Percentiles rank a stretch among this genome's conserved stretches.
phyloP scores from a whole-genome alignment of 768 basidiomycete species.

The Pleurotus cornucopiae region DNA sequence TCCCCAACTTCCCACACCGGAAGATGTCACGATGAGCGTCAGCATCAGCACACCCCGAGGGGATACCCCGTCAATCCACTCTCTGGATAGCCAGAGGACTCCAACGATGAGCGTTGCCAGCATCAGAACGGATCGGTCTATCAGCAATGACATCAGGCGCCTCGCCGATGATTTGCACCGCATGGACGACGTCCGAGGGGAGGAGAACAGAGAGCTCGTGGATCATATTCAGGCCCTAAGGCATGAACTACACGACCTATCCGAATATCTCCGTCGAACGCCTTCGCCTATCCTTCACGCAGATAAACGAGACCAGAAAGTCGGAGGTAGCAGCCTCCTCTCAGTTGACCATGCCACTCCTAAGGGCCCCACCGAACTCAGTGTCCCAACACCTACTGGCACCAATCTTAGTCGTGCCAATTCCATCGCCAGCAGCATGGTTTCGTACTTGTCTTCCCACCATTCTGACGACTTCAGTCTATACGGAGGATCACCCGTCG shows the following conservation, averaged over 20 bases:
- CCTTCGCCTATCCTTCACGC: conserved; percentile 23
- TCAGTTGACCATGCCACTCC: conserved; percentile 25
- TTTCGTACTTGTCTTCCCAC: conserved; percentile 49
- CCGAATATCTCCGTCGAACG: conserved; percentile 47
- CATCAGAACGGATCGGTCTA: conserved; percentile 21
- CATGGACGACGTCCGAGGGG: conserved; percentile 53
- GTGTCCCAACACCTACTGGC: conserved; percentile 16
- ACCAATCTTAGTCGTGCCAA: conserved; percentile 29
- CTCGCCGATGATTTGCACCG: conserved; percentile 53
- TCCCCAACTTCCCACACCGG: conserved; percentile 16
- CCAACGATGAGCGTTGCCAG: conserved; percentile 45
- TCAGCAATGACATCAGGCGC: conserved; percentile 41
- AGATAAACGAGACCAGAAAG: conserved; percentile 31
- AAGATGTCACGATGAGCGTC: conserved; percentile 35
- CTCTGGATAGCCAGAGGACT: conserved; percentile 21
- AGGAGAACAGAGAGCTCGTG: conserved; percentile 60
- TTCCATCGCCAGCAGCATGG: conserved; percentile 34
- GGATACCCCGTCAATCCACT: conserved; percentile 43
- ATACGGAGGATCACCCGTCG: conserved; percentile 2
- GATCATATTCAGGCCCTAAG: conserved; percentile 69
- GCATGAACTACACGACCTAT: conserved; percentile 62
- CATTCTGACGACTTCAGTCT: conserved; percentile 67
- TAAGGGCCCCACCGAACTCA: conserved; percentile 17
- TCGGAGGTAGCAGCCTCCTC: conserved; percentile 37
- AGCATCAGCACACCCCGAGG: conserved; percentile 47